A percentile compares a stretch with the other conserved stretches of the same genome.
Evolutionary conservation across 371 early-diverging fungal species (phyloP).

Genomic region (Lichtheimia hyalospora): DNA sequence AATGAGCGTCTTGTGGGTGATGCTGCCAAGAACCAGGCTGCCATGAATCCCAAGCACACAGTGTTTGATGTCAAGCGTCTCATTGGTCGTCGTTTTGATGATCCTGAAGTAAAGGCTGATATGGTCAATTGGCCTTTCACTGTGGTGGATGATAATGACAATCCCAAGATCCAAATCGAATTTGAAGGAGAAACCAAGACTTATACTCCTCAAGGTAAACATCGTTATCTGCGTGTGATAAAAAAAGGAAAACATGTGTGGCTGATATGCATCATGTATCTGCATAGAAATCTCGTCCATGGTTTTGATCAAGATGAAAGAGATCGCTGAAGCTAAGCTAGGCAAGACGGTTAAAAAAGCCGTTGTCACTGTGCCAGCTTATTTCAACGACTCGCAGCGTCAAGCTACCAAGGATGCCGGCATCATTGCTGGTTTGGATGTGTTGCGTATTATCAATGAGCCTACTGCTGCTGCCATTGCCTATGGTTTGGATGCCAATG

Average conservation of each 20-base stretch:
- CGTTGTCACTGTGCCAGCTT: conserved; percentile 96
- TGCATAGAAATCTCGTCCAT: conserved; percentile 81
- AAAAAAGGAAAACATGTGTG: too few species aligned
- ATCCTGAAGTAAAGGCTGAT: conserved; percentile 85
- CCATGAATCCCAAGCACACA: conserved; percentile 81
- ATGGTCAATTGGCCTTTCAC: conserved; percentile 91
- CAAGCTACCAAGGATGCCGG: conserved; percentile 88
- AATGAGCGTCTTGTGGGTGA: conserved; percentile 91
- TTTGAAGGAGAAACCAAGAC: conserved; percentile 77
- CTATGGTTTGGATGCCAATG: conserved; percentile 85
- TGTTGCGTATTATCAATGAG: conserved; percentile 91
- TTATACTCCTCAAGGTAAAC: conserved; percentile 75
- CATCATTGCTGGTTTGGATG: conserved; percentile 78
- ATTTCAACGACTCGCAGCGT: conserved; percentile 79
- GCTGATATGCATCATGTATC: not conserved
- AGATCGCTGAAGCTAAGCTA: conserved; percentile 86
- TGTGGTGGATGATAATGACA: conserved; percentile 70
- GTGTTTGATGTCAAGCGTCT: conserved; percentile 96
- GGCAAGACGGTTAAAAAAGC: conserved; percentile 83
- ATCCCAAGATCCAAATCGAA: conserved; percentile 82
- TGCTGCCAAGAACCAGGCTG: conserved; percentile 93
- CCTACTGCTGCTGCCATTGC: conserved; percentile 96
- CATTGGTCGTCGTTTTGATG: conserved; percentile 93
- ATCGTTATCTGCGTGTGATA: not conserved
- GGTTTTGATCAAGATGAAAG: conserved; percentile 92